phyloP scores from a whole-genome alignment of 2,329 filamentous ascomycete genomes.

The Podosphaera leucotricha region DNA sequence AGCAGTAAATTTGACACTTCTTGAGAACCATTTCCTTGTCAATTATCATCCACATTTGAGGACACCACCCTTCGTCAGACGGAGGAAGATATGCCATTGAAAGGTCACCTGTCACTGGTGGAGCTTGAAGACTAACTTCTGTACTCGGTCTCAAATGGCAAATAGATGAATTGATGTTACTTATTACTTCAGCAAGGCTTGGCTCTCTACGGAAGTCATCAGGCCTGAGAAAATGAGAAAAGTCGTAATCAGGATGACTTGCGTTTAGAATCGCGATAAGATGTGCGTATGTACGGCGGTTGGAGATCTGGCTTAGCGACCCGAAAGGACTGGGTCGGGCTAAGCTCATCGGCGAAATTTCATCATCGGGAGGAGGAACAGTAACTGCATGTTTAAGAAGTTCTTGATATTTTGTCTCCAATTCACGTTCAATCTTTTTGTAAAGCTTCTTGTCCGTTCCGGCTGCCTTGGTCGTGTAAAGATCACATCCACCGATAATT shows the following conservation, averaged over 20 bases:
- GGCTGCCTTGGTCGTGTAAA: conserved; percentile 93
- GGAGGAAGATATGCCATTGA: conserved; percentile 18
- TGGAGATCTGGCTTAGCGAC: conserved; percentile 65
- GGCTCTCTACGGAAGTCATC: conserved; percentile 75
- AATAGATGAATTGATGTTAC: conserved; percentile 65
- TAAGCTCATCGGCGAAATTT: conserved; percentile 41
- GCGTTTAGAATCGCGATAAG: conserved; percentile 92
- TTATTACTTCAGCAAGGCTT: conserved; percentile 59
- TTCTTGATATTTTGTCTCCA: conserved; percentile 79
- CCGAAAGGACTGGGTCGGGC: conserved; percentile 82
- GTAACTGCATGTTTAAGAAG: conserved; percentile 68
- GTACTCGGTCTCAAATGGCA: conserved; percentile 57
- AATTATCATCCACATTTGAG: conserved; percentile 74
- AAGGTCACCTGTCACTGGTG: conserved; percentile 17
- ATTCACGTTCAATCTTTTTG: conserved; percentile 76
- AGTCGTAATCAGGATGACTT: conserved; percentile 90
- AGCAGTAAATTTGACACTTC: conserved; percentile 75
- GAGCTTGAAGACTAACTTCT: conserved; percentile 17
- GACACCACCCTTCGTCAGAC: conserved; percentile 46
- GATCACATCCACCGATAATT: conserved; percentile 78
- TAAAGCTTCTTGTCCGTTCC: conserved; percentile 93
- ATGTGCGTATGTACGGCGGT: conserved; percentile 82
- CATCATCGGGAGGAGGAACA: conserved; percentile 60
- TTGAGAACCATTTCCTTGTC: conserved; percentile 87
- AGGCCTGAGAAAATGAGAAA: conserved; percentile 74